Percentiles rank a stretch among this genome's conserved stretches.
These are phyloP conservation scores for Pythium biforme DNA, from an alignment of 352 stramenopile genomes.

Conservation along the genomic window DNA sequence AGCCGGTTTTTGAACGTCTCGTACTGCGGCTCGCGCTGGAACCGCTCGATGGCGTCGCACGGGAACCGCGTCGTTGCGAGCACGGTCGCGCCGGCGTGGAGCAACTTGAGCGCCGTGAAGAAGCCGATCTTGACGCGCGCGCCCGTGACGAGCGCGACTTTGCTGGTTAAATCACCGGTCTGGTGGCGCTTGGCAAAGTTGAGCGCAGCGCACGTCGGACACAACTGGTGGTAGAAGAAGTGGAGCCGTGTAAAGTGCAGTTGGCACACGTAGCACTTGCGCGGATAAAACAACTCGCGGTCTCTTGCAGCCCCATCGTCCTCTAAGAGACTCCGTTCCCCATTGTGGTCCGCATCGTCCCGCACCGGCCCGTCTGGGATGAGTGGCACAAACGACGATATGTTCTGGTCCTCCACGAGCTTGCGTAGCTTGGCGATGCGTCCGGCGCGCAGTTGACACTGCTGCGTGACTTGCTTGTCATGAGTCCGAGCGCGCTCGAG, in stretches of 20 bases:
- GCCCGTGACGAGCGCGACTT: conserved; percentile 92
- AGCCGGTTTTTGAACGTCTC: conserved; percentile 89
- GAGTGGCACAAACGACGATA: conserved; percentile 48
- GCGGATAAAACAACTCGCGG: conserved; percentile 47
- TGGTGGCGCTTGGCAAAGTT: conserved; percentile 95
- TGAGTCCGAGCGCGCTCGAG: conserved; percentile 68
- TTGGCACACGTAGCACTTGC: conserved; percentile 97
- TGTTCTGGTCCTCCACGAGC: conserved; percentile 75
- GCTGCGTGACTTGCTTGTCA: conserved; percentile 27
- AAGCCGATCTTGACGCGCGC: conserved; percentile 96
- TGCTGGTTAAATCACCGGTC: conserved; percentile 78
- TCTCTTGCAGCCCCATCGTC: too few species aligned
- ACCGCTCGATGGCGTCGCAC: conserved; percentile 86
- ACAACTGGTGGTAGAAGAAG: conserved; percentile 96
- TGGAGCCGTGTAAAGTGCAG: conserved; percentile 90
- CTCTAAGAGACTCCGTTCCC: too few species aligned
- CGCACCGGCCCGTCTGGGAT: conserved; percentile 88
- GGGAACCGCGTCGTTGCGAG: conserved; percentile 95
- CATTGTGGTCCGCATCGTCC: conserved; percentile 45
- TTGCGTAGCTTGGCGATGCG: conserved; percentile 66
- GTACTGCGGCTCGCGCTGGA: conserved; percentile 90
- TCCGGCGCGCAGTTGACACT: conserved; percentile 12
- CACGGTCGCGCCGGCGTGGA: conserved; percentile 89
- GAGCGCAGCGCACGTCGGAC: conserved; percentile 86
- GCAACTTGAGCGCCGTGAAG: conserved; percentile 91